A percentile compares a stretch with the other conserved stretches of the same genome.
Evolutionary conservation across 2,329 filamentous ascomycete species (phyloP).

Genomic region (Calonectria honghensis): DNA sequence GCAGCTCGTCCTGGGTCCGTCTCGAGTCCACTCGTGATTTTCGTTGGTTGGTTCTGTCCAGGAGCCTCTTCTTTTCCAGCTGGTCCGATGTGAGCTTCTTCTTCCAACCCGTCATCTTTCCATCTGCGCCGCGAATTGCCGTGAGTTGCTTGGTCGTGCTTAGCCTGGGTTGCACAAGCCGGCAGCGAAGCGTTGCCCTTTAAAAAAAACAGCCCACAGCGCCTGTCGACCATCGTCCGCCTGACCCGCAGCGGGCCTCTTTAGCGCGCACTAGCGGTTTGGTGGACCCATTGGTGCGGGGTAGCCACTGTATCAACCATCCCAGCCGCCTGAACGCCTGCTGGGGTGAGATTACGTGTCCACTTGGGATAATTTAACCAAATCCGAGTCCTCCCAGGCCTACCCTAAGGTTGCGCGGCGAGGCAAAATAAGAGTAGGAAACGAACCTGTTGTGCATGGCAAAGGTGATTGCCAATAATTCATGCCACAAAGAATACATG

Average conservation of each 20-base stretch:
- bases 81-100: slow-evolving; percentile 14
- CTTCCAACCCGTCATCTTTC: slow-evolving; percentile 11
- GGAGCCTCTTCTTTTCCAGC: not conserved
- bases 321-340: not conserved
- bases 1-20: slow-evolving; percentile 1
- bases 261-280: not conserved
- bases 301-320: not conserved
- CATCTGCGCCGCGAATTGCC: not conserved
- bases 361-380: not conserved
- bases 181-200: not conserved
- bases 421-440: not conserved
- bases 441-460: not conserved
- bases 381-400: not conserved
- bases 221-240: not conserved
- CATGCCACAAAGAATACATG: too few relatives aligned
- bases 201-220: not conserved
- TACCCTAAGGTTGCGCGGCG: not conserved
- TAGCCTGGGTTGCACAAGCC: not conserved
- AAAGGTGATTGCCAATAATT: not conserved
- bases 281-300: not conserved
- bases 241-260: not conserved
- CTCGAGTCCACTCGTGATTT: not conserved
- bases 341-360: not conserved
- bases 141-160: not conserved
- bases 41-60: not conserved